These are phyloP conservation scores for Aspergillus clavatus DNA, from an alignment of 2,329 filamentous ascomycete species.

Conservation along the genomic window DNA sequence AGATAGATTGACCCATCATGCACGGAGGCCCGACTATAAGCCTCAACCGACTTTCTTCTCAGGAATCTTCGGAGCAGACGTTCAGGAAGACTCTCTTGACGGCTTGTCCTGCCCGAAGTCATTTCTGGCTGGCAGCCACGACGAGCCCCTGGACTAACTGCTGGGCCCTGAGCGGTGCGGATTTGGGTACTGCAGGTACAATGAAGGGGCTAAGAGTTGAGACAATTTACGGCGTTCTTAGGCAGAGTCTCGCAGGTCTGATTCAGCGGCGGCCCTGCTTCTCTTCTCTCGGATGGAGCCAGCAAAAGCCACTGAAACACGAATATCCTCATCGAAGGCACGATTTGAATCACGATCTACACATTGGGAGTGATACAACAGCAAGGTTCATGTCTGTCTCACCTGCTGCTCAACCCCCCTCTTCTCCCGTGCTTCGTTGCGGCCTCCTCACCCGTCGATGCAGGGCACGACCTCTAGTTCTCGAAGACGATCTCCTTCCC, in stretches of 20 bases:
- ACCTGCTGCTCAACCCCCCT: constrained; percentile 7
- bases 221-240: not conserved
- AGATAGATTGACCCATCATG: not conserved
- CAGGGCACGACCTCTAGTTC: constrained; percentile 14
- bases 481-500: constrained; percentile 4
- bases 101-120: not conserved
- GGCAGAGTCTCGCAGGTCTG: not conserved
- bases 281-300: not conserved
- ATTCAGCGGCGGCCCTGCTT: not conserved
- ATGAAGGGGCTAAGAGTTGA: not conserved
- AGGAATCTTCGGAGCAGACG: not conserved
- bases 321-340: constrained; percentile 1
- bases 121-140: not conserved
- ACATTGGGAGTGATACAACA: constrained; percentile 2
- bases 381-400: constrained; percentile 12
- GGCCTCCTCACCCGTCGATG: constrained; percentile 11
- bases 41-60: not conserved
- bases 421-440: constrained; percentile 11
- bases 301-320: not conserved
- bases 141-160: not conserved
- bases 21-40: not conserved
- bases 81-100: not conserved
- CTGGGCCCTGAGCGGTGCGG: not conserved
- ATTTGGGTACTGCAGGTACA: not conserved
- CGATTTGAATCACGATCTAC: constrained; percentile 10